These are phyloP conservation scores for Calonectria crousiana DNA, from an alignment of 2,329 filamentous ascomycete species.

Conservation along the genomic window DNA sequence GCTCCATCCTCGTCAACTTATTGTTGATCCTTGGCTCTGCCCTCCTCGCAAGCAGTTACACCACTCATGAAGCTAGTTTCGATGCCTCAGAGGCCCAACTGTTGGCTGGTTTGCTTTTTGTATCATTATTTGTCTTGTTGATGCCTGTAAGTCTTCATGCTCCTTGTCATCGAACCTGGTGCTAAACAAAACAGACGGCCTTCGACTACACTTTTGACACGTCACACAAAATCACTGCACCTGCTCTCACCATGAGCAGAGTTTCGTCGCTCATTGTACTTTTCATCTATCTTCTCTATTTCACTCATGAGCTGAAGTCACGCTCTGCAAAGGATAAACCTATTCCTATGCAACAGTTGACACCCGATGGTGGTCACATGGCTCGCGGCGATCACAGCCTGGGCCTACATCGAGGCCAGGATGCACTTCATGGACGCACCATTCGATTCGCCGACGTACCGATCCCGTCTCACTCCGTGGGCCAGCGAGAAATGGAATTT, in stretches of 20 bases:
- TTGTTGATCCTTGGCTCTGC: constrained; percentile 82
- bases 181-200: constrained; percentile 49
- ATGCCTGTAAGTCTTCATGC: constrained; percentile 47
- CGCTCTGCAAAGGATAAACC: constrained; percentile 74
- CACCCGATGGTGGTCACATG: constrained; percentile 60
- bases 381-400: constrained; percentile 10
- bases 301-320: constrained; percentile 81
- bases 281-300: constrained; percentile 78
- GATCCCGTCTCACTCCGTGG: constrained; percentile 31
- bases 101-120: constrained; percentile 51
- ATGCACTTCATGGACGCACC: constrained; percentile 32
- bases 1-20: constrained; percentile 82
- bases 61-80: constrained; percentile 72
- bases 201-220: constrained; percentile 67
- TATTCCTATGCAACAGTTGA: constrained; percentile 76
- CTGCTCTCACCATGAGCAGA: constrained; percentile 79
- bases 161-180: fast-evolving
- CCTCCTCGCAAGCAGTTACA: constrained; percentile 76
- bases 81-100: constrained; percentile 50
- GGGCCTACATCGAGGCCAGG: constrained; percentile 21
- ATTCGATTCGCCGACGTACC: constrained; percentile 49
- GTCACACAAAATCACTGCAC: constrained; percentile 64
- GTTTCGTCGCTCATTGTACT: constrained; percentile 82
- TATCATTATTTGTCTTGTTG: constrained; percentile 54
- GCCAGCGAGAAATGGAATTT: constrained; percentile 3